Percentiles rank a stretch among this genome's conserved stretches.
Conservation (phyloP, 163 green algal species). For the Prototheca stagnorum region DNA sequence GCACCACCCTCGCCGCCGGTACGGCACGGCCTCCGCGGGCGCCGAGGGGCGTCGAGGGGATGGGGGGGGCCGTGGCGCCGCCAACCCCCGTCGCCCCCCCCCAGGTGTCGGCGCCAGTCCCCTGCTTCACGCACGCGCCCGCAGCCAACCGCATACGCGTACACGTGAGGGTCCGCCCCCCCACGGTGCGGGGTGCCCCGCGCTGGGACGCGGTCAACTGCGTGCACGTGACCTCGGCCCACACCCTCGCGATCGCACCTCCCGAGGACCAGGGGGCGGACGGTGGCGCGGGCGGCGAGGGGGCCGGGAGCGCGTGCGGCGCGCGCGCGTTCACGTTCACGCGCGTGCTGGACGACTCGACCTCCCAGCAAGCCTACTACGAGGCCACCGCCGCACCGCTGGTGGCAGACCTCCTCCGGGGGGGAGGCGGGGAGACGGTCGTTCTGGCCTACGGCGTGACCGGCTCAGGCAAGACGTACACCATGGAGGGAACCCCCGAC, state of each 20-base stretch:
- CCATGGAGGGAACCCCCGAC: conserved; percentile 44
- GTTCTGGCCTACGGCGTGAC: conserved; percentile 71
- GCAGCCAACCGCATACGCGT: too few relatives aligned
- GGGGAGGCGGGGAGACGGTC: conserved; percentile 26
- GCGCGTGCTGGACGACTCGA: conserved; percentile 32
- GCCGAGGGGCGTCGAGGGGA: too few relatives aligned
- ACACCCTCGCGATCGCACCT: conserved; percentile 15
- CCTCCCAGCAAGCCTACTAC: conserved; percentile 34
- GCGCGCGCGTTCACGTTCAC: conserved; percentile 55
- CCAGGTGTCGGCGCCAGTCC: too few relatives aligned
- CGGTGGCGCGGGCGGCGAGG: conserved; percentile 29
- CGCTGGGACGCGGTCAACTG: conserved; percentile 16
- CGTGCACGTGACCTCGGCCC: conserved; percentile 14
- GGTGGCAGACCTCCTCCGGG: conserved; percentile 32
- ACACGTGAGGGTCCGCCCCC: conserved; percentile 16
- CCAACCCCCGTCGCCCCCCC: too few relatives aligned
- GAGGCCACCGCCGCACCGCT: conserved; percentile 20
- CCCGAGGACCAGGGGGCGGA: conserved; percentile 16
- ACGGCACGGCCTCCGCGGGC: too few relatives aligned
- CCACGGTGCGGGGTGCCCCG: conserved; percentile 2
- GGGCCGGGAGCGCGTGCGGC: conserved; percentile 29
- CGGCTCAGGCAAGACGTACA: conserved; percentile 60
- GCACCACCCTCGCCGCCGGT: too few relatives aligned
- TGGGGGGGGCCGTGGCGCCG: too few relatives aligned
- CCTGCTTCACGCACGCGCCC: too few relatives aligned